Percentiles rank a stretch among this genome's conserved stretches.
Evolutionary conservation across 768 basidiomycete species (phyloP).

Genomic region (Cystobasidium ongulense): DNA sequence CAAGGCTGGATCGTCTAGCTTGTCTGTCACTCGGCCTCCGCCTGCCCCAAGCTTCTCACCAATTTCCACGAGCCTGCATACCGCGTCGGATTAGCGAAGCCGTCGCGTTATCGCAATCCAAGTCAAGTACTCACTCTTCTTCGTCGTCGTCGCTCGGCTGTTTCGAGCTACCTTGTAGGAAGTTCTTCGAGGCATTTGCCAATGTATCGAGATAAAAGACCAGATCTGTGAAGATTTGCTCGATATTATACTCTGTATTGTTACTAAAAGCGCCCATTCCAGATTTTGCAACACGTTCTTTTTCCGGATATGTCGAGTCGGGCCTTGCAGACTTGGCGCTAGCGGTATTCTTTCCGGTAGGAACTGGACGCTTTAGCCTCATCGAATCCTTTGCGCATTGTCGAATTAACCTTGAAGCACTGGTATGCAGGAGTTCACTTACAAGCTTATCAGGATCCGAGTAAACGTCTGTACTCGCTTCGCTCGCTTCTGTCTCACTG

Average conservation of each 20-base stretch:
- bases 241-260: neutral
- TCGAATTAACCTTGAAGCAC: neutral
- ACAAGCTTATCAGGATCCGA: neutral
- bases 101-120: neutral
- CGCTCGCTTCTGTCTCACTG: slow-evolving; percentile 16
- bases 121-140: neutral
- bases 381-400: neutral
- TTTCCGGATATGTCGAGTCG: neutral
- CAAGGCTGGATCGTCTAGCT: slow-evolving; percentile 1
- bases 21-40: slow-evolving; percentile 4
- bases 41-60: neutral
- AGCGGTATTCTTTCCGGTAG: neutral
- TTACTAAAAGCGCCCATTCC: slow-evolving; percentile 16
- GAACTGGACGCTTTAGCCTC: no score
- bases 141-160: neutral
- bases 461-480: neutral
- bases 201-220: slow-evolving; percentile 33
- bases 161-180: neutral
- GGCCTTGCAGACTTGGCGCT: neutral
- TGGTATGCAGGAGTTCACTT: neutral
- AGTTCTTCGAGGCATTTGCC: slow-evolving; percentile 17
- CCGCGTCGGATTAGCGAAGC: neutral
- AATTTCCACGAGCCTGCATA: neutral
- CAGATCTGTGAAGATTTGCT: slow-evolving; percentile 25
- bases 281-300: neutral